A percentile compares a stretch with the other conserved stretches of the same genome.
phyloP scores from a whole-genome alignment of 371 early-diverging fungal genomes.

The Dichotomocladium elegans region DNA sequence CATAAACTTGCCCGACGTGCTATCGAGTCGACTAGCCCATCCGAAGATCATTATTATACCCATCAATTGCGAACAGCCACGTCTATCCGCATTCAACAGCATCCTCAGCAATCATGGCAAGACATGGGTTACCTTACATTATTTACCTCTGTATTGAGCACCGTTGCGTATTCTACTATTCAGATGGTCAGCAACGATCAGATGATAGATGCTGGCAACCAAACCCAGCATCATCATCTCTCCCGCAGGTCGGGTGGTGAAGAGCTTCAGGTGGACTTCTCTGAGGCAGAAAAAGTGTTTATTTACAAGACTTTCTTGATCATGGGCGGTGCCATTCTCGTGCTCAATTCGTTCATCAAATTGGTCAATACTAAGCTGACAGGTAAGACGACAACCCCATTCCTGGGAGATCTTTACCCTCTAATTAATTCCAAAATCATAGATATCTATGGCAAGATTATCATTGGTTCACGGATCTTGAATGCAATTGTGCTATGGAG shows the following conservation, averaged over 20 bases:
- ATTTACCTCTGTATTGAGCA: conserved; percentile 7
- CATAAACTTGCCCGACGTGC: conserved; percentile 1
- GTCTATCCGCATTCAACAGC: neutral
- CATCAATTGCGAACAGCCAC: neutral
- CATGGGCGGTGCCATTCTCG: conserved; percentile 39
- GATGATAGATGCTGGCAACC: neutral
- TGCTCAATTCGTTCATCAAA: conserved; percentile 45
- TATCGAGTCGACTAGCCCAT: neutral
- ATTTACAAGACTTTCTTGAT: conserved; percentile 48
- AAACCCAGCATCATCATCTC: conserved; percentile 8
- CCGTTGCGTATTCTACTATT: conserved; percentile 9
- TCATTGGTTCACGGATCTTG: conserved; percentile 36
- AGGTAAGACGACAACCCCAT: conserved; percentile 19
- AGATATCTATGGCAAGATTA: conserved; percentile 46
- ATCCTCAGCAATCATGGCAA: neutral
- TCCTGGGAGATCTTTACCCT: neutral
- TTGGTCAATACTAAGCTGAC: conserved; percentile 40
- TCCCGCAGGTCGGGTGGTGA: conserved; percentile 2
- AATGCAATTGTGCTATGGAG: conserved; percentile 42
- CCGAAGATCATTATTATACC: neutral
- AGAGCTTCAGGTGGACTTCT: conserved; percentile 13
- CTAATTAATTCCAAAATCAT: neutral
- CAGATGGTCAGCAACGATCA: conserved; percentile 5
- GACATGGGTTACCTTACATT: conserved; percentile 10
- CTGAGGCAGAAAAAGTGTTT: conserved; percentile 33